Evolutionary conservation across 441 rosid genomes (phyloP), one percentile per base, ranked within the genome.

Genomic region (Euphorbia schlechtendalii): DNA sequence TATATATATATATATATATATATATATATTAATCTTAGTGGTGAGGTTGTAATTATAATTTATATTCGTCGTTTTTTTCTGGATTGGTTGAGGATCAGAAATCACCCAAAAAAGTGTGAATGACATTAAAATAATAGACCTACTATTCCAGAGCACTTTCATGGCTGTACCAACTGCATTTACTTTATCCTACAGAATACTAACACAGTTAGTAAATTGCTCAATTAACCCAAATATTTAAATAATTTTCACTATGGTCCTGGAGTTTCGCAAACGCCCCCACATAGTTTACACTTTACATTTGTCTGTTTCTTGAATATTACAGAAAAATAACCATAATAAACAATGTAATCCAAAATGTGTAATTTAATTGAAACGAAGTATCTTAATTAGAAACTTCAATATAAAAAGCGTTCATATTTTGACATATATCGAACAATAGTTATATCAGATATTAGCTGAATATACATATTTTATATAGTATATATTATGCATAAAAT

Each of bases 91-190:
- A n/a, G n/a, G n/a, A 55, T 66, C 34, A 20, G 17, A 52, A 51
- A 32, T 30, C 24, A 7, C 43, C 56, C 21, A 17, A 12, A 49
- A 41, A 54, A 54, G 45, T 17, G 32, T 24, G 48, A 52, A 55
- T 51, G 36, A 25, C 36, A 53, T 53, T 22, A 4, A 54, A 22
- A 27, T 59, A 22, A 8, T 22, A 51, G 43, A 59, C 59, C 65
- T 24, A 46, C 25, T 22, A 66, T 63, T 69, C 56, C 46, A 25
- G 51, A 66, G 60, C 48, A 45, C 46, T 21, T 51, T 49, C 68
- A 32, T 69, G 64, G 36, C 60, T 63, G 30, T 43, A 51, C 71
- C 75, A 34, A 58, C 68, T 67, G 32, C 54, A 46, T 61, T 69
- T 21, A 45, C 13, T 45, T 45, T 45, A 69, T 48, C 58, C 64